Conservation (phyloP, 2,329 filamentous ascomycete species). For the Penicillium sp. region DNA sequence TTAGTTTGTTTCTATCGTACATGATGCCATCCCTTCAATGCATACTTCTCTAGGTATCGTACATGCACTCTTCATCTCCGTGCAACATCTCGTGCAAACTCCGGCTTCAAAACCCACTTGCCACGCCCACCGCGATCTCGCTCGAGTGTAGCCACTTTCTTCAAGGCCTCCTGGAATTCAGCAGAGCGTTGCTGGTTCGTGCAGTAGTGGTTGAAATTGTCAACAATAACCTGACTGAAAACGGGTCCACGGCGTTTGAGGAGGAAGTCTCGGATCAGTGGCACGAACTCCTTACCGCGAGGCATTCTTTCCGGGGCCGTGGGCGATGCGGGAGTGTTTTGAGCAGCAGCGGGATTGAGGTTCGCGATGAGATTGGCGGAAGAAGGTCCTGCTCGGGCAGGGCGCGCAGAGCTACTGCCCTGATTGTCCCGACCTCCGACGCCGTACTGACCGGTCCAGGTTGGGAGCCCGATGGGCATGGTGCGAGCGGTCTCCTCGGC, state of each 20-base stretch:
- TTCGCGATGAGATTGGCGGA: constrained; percentile 42
- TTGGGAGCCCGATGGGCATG: constrained; percentile 79
- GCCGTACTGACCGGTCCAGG: constrained; percentile 88
- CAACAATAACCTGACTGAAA: constrained; percentile 79
- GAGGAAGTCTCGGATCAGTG: constrained; percentile 76
- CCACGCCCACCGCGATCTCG: constrained; percentile 50
- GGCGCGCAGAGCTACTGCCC: constrained; percentile 35
- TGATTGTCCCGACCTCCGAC: constrained; percentile 61
- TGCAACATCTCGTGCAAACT: constrained; percentile 41
- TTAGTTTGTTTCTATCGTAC: constrained; percentile 4
- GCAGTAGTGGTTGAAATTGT: constrained; percentile 84
- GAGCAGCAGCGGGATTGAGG: constrained; percentile 27
- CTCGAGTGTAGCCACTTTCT: constrained; percentile 68
- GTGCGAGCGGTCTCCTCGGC: constrained; percentile 69
- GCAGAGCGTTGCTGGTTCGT: constrained; percentile 65
- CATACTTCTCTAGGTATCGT: background rate
- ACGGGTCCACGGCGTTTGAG: constrained; percentile 72
- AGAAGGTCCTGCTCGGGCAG: constrained; percentile 38
- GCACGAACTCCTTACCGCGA: constrained; percentile 62
- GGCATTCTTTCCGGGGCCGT: constrained; percentile 45
- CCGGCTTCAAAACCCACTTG: constrained; percentile 60
- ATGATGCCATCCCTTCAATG: background rate
- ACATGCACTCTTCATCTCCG: background rate
- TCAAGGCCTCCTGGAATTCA: constrained; percentile 79
- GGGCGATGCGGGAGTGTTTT: constrained; percentile 12